Evolutionary conservation across 768 basidiomycete species (phyloP), one percentile per base, ranked within the genome.

Genomic region (Lactifluus subvellereus): DNA sequence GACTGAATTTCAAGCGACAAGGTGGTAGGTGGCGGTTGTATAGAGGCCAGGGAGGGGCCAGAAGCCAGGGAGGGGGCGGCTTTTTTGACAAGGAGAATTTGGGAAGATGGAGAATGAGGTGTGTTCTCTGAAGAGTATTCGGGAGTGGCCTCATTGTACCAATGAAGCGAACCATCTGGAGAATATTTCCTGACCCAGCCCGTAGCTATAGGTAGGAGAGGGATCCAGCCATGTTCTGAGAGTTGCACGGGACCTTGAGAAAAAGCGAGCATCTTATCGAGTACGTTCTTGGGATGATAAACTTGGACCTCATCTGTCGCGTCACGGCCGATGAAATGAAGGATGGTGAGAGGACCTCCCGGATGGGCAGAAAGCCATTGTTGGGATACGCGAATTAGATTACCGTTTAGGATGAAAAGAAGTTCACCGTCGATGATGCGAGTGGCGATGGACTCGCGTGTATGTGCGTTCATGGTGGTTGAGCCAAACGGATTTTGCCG

Each of bases 281-380:
- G 77, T 54, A 80, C 84, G 51, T 80, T 74, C 42, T 83, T 80
- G 7, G 79, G 78, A 72, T 99, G 97, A 76, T 90, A 98, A 22
- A 94, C 96, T 65, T 91, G 84, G 38, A 98, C 90, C 74, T 99
- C 97, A 76, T 96, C 90, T 0, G 91, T 84, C 0, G 96, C 95
- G 72, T 99, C 95, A 59, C 96, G 82, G 3, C 96, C 97, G 47
- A 98, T 86, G 69, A 94, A 98, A 75, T 99, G 97, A 30, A 96
- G 84, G 61, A 99, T 84, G 14, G 94, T 82, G 54, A 98, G 86
- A 4, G 83, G 74, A 43, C 96, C 94, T 48, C 97, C 97, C 0
- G 97, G 97, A 72, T 98, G 96, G 4, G 82, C 78, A 4, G 81
- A 75, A n/a, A 94, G 84, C 94, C 94, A 98, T 14, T 78, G 72